Conservation (phyloP, 176 grass and related monocot genomes). For the Oryza rufipogon region DNA sequence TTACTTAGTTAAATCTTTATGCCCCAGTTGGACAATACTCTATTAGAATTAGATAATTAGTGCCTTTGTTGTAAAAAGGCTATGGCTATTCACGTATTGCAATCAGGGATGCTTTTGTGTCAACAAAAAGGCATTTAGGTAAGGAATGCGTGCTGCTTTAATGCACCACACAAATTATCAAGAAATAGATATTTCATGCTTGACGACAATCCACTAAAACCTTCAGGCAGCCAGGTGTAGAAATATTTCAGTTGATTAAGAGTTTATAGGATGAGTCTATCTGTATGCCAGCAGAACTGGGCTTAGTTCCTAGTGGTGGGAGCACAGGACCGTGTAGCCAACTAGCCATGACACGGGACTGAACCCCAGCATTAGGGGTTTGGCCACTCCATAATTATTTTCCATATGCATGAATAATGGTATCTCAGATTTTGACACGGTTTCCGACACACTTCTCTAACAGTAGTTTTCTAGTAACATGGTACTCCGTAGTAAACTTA, state of each 20-base stretch:
- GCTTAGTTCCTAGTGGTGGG: not conserved
- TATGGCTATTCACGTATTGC: not conserved
- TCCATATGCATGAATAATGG: constrained; percentile 5
- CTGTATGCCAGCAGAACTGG: not conserved
- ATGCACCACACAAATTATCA: not conserved
- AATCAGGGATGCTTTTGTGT: not conserved
- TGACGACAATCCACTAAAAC: constrained; percentile 5
- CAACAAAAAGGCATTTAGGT: not conserved
- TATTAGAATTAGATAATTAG: not conserved
- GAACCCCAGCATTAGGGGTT: not conserved
- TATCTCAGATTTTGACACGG: not conserved
- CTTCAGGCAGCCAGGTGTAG: not conserved
- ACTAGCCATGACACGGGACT: not conserved
- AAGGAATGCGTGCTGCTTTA: not conserved
- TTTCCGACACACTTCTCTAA: not conserved
- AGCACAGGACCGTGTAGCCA: not conserved
- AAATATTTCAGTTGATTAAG: constrained; percentile 12
- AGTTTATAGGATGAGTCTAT: not conserved
- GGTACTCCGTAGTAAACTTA: not conserved
- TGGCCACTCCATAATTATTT: constrained; percentile 1
- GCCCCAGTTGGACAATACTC: not conserved
- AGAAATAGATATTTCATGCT: constrained; percentile 9
- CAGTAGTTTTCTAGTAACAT: not conserved
- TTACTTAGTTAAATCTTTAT: not conserved
- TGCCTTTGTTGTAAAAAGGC: constrained; percentile 10